These are phyloP conservation scores for Podaxis sp. DNA, from an alignment of 768 basidiomycete genomes.

Conservation along the genomic window DNA sequence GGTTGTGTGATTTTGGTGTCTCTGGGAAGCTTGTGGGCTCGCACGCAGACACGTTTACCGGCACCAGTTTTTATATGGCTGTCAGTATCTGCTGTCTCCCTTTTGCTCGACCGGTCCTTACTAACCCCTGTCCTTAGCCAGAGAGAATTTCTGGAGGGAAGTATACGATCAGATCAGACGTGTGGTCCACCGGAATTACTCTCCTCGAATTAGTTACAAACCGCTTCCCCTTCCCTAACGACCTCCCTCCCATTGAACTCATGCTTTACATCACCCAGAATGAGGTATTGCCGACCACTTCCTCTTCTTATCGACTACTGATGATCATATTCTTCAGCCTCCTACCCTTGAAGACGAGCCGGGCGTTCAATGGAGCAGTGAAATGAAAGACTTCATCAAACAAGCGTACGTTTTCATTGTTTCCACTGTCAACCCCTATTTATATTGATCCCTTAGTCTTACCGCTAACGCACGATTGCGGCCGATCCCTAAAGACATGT, in stretches of 20 bases:
- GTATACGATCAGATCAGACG: slow-evolving; percentile 94
- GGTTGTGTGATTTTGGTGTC: slow-evolving; percentile 95
- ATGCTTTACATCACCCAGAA: slow-evolving; percentile 86
- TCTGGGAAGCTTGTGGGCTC: slow-evolving; percentile 94
- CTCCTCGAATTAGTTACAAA: slow-evolving; percentile 93
- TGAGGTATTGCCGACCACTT: slow-evolving; percentile 49
- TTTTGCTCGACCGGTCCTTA: slow-evolving; percentile 12
- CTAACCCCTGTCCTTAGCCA: slow-evolving; percentile 49
- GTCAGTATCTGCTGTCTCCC: slow-evolving; percentile 51
- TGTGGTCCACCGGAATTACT: slow-evolving; percentile 97
- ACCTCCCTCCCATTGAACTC: slow-evolving; percentile 91
- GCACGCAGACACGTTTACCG: slow-evolving; percentile 93
- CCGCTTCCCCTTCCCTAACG: slow-evolving; percentile 91
- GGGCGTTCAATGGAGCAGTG: slow-evolving; percentile 68
- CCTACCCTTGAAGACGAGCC: slow-evolving; percentile 80
- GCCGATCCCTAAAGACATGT: slow-evolving; percentile 81
- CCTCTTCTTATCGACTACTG: slow-evolving; percentile 1
- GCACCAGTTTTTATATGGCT: slow-evolving; percentile 98
- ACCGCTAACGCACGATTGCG: slow-evolving; percentile 67
- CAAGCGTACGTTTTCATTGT: slow-evolving; percentile 52
- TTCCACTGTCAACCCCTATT: slow-evolving; percentile 7
- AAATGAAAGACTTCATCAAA: slow-evolving; percentile 91
- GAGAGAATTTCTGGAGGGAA: slow-evolving; percentile 91
- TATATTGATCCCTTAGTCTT: slow-evolving; percentile 46
- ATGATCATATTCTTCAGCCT: slow-evolving; percentile 45